Evolutionary conservation across 2,329 filamentous ascomycete genomes (phyloP), one percentile per base, ranked within the genome.

Genomic region (Lojkania enalia): DNA sequence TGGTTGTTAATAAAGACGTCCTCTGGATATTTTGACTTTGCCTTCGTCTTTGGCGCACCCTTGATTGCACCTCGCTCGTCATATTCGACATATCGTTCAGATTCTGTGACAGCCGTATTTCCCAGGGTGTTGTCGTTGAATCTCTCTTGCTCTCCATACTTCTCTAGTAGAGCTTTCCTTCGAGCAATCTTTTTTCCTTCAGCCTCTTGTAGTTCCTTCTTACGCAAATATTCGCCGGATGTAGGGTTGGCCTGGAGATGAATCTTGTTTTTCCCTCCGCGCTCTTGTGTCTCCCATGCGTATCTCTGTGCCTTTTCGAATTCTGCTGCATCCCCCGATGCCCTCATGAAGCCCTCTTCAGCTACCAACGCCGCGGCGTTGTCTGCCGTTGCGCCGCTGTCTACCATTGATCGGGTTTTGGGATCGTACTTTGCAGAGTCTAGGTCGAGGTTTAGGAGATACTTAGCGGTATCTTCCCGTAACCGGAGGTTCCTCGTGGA

Each of bases 361-460:
- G 91, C 91, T 44, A 94, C 92, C 4, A 95, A 72, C 20, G 86
- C 83, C 5, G 91, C 87, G 2, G 88, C 87, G 57, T 85, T 86
- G 72, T 95, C 90, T 16, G 82, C 82, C 21, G 85, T 88, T 5
- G 87, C 90, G 36, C 90, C 90, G 51, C 83, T 84, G 63, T 95
- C 89, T 16, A 95, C 87, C 78, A 99, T 89, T 6, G 88, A 86
- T 59, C 94, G 82, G 11, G 91, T 96, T 68, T 99, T 99, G 0
- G 94, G 94, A 63, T 99, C 92, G 72, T 99, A 99, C 69, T 95
- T 95, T 1, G 95, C 94, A 1, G 91, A 96, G 62, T 99, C 94
- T 2, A 96, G 79, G 64, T 99, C 94, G 20, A 99, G 81, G 64
- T 97, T 97, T 6, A 96, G 76, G 2, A 99, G 78, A 66, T 99